Evolutionary conservation across 2,329 filamentous ascomycete species (phyloP).

Genomic region (Apiospora rasikravindrae): DNA sequence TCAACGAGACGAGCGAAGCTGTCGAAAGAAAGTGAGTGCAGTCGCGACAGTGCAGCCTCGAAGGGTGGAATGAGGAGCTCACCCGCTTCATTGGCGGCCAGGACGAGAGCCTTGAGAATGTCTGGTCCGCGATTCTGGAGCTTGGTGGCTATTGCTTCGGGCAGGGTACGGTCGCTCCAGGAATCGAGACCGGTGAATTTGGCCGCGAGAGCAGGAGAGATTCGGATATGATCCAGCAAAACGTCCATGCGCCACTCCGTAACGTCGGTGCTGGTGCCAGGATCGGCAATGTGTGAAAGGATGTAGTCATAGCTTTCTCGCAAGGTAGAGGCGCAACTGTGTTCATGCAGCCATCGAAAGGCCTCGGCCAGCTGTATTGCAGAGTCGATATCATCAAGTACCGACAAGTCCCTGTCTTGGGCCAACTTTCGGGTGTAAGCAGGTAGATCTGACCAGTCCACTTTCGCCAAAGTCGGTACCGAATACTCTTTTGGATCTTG

Average conservation of each 20-base stretch:
- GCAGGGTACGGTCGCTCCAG: background rate
- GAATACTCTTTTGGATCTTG: conserved; percentile 41
- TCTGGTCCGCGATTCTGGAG: background rate
- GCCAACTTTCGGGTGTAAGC: background rate
- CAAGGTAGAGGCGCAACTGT: background rate
- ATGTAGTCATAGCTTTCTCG: background rate
- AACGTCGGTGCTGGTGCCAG: no score
- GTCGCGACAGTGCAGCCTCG: conserved; percentile 31
- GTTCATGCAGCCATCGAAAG: background rate
- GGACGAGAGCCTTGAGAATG: conserved; percentile 19
- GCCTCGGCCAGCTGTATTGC: background rate
- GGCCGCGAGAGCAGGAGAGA: background rate
- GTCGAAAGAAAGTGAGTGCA: conserved; percentile 34
- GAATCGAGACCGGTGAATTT: background rate
- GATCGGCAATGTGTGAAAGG: background rate
- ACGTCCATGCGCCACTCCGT: background rate
- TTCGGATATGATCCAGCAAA: background rate
- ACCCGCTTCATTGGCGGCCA: conserved; percentile 32
- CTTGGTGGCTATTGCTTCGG: background rate
- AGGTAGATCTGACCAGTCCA: conserved; percentile 31
- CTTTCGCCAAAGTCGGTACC: conserved; percentile 34
- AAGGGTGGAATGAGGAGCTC: conserved; percentile 37
- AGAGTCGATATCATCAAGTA: background rate
- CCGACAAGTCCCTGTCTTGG: background rate
- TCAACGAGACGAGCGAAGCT: conserved; percentile 38